Evolutionary conservation across 345 rosid genomes (phyloP), one percentile per base, ranked within the genome.

Genomic region (Gossypium ekmanianum): DNA sequence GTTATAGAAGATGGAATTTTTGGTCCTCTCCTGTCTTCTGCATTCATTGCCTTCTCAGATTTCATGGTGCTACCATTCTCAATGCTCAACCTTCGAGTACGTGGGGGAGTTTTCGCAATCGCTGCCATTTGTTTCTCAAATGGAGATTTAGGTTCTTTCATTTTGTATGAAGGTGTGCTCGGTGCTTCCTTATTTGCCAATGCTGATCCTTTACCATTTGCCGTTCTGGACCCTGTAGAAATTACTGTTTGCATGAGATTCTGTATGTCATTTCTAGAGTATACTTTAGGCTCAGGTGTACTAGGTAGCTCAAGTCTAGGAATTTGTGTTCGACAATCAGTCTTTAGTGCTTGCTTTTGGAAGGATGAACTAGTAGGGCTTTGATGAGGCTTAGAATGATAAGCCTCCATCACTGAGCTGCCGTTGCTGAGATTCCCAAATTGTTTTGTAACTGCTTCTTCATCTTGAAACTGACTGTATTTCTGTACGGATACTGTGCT

Each of bases 71-170:
- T 85, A 50, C 87, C 63, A 75, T 77, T 86, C 84, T 89, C 93
- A 29, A 84, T 85, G 81, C 88, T 85, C 78, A 91, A 76, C 79
- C 96, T 90, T 84, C 91, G 80, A 51, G 76, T 39, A 51, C 86
- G 87, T 7, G 91, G 96, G 75, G 99, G 97, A 74, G 98, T 91
- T 80, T 18, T 81, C 57, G 91, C 97, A 16, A 64, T 68, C 62
- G 80, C 62, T 63, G 87, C 47, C 26, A 74, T 85, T 13, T 75
- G 78, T 69, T 72, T 78, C 79, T 76, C 84, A 39, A 20, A 34
- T 57, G 90, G 84, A 81, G 91, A 83, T 77, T 71, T 85, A 61
- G 83, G 72, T 68, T 81, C 89, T 79, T 76, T 89, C 57, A 70
- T 77, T 83, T 78, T 76, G 26, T 77, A 75, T 64, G 71, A 51